Evolutionary conservation across 345 rosid genomes (phyloP).

Genomic region (Melastoma malabathricum): DNA sequence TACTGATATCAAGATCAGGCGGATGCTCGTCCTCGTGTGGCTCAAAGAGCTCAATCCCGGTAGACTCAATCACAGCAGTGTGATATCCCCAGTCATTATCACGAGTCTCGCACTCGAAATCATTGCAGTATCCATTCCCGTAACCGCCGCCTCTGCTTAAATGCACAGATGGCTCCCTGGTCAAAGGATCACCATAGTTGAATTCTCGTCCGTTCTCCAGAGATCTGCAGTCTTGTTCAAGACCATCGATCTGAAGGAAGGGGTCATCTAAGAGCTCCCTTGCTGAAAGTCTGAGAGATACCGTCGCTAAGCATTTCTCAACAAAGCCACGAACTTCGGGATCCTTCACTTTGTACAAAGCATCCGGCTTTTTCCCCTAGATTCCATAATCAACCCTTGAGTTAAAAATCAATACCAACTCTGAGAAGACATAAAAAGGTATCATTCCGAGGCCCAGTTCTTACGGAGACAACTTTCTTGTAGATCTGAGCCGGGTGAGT

Average conservation of each 20-base stretch:
- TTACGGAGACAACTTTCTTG: constrained; percentile 96
- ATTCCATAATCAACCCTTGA: constrained; percentile 2
- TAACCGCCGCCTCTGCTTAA: constrained; percentile 16
- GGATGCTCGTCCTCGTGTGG: constrained; percentile 51
- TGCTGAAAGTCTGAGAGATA: constrained; percentile 73
- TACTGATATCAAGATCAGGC: constrained; percentile 47
- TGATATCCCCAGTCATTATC: constrained; percentile 42
- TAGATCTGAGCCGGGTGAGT: constrained; percentile 92
- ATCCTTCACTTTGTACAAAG: constrained; percentile 69
- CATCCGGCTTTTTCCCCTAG: constrained; percentile 91
- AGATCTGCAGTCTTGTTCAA: constrained; percentile 36
- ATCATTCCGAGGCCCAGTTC: constrained; percentile 16
- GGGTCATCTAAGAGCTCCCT: constrained; percentile 72
- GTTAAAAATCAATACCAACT: no score
- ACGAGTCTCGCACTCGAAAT: constrained; percentile 16
- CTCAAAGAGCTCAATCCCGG: constrained; percentile 60
- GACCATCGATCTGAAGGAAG: constrained; percentile 51
- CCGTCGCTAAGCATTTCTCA: constrained; percentile 85
- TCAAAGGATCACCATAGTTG: constrained; percentile 28
- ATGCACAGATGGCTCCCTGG: constrained; percentile 40
- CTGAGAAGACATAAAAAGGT: constrained; percentile 1
- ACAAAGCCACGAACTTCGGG: constrained; percentile 65
- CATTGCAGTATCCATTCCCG: constrained; percentile 29
- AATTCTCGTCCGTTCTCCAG: constrained; percentile 28
- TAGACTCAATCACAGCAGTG: constrained; percentile 36